Evolutionary conservation across 495 filamentous ascomycete genomes (phyloP), one percentile per base, ranked within the genome.

Genomic region (Daldinia concentrica): DNA sequence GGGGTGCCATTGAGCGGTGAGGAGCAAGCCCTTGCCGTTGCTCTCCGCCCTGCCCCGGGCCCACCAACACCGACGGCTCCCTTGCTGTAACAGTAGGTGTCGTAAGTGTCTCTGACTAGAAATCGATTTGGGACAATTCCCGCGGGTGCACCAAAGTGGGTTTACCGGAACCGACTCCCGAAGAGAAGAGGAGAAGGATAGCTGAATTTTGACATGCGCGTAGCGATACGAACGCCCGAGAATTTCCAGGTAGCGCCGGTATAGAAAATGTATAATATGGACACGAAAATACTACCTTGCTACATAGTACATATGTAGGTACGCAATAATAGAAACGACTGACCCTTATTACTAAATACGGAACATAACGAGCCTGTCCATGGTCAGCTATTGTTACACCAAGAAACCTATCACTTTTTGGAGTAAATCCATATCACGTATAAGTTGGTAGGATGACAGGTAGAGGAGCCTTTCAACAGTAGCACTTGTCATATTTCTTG

Each of bases 1-100:
- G 50, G 22, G 24, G 51, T 59, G 37, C 34, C 63, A 59, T 69
- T 71, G 60, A 71, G 72, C 72, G 72, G 72, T 74, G 72, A 74
- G 54, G 59, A 43, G 24, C 58, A 59, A 48, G 54, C 29, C 48
- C 65, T 39, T 62, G 45, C 61, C 61, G 57, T 29, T 62, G 4
- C 65, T 65, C 64, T 50, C 66, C 66, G 71, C 67, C 63, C 66
- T 71, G 24, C 68, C 72, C 68, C 64, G 68, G 72, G 58, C 52
- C 72, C 72, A 74, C 72, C 39, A 66, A 60, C 66, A 67, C 72
- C 67, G 67, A 68, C 39, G 54, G 36, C 26, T 41, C 59, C 56
- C 50, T 56, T 51, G 36, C 30, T 43, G 32, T 64, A 37, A 67
- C 50, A 36, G 41, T 60, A 55, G 50, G 22, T 62, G 36, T 41